These are phyloP conservation scores for Trichosporon faecale DNA, from an alignment of 1,284 basidiomycete genomes.

Conservation along the genomic window DNA sequence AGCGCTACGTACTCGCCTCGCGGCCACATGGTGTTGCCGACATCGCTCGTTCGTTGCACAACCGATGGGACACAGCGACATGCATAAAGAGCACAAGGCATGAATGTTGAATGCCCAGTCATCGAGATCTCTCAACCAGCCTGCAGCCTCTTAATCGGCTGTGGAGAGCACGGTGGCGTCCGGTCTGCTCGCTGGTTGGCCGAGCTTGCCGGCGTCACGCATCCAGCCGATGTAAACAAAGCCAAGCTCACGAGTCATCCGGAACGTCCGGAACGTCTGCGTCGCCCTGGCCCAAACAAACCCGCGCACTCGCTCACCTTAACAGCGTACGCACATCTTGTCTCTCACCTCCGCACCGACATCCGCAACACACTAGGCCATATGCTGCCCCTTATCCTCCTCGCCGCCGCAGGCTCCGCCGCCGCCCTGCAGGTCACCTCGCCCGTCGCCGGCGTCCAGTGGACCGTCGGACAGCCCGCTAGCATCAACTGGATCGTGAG, in stretches of 20 bases:
- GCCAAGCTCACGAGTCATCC: background rate
- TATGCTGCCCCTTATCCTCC: background rate
- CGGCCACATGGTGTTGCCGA: background rate
- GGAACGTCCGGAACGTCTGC: background rate
- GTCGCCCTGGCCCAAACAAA: background rate
- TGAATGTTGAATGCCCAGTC: background rate
- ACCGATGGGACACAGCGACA: background rate
- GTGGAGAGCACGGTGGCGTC: background rate
- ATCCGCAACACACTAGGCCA: background rate
- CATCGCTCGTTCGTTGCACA: background rate
- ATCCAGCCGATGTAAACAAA: background rate
- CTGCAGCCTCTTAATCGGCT: no score
- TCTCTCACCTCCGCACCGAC: background rate
- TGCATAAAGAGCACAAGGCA: background rate
- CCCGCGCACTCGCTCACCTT: background rate
- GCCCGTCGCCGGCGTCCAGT: slow-evolving; percentile 1
- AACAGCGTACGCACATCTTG: background rate
- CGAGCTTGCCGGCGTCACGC: background rate
- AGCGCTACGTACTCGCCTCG: background rate
- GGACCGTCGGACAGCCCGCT: slow-evolving; percentile 5
- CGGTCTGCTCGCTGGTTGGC: background rate
- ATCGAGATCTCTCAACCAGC: background rate
- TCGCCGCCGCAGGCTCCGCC: background rate
- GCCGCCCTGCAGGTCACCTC: slow-evolving; percentile 2
- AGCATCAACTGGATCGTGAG: slow-evolving; percentile 11